Evolutionary conservation across 2,329 filamentous ascomycete species (phyloP).

Genomic region (Geosmithia morbida): DNA sequence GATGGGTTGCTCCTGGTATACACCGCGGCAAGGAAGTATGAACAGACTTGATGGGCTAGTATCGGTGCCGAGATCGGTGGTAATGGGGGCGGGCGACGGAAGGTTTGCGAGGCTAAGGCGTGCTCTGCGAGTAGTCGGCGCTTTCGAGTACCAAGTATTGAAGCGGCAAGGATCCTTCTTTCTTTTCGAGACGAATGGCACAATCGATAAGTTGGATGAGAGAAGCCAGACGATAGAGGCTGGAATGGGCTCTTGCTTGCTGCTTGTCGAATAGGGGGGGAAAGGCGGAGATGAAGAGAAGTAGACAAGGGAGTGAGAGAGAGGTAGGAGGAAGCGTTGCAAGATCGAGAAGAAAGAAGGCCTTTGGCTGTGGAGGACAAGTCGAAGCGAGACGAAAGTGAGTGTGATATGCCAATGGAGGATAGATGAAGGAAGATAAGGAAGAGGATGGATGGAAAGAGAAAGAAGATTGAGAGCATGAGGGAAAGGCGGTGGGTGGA

Average conservation of each 20-base stretch:
- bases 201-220: neutral
- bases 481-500: constrained; percentile 19
- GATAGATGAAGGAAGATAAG: constrained; percentile 14
- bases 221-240: neutral
- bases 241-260: neutral
- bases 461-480: constrained; percentile 7
- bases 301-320: constrained; percentile 6
- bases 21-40: neutral
- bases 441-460: constrained; percentile 14
- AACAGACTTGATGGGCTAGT: neutral
- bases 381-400: constrained; percentile 5
- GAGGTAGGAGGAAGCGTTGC: constrained; percentile 10
- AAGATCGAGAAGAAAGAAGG: constrained; percentile 21
- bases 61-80: neutral
- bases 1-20: neutral
- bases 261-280: neutral
- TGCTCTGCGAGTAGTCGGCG: neutral
- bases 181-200: constrained; percentile 1
- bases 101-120: neutral
- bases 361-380: constrained; percentile 8
- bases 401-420: constrained; percentile 9
- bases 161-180: neutral
- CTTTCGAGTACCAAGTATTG: neutral
- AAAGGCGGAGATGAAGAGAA: neutral
- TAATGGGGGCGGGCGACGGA: neutral